phyloP scores from a whole-genome alignment of 148 eudicot genomes.

The Fagopyrum tataricum region DNA sequence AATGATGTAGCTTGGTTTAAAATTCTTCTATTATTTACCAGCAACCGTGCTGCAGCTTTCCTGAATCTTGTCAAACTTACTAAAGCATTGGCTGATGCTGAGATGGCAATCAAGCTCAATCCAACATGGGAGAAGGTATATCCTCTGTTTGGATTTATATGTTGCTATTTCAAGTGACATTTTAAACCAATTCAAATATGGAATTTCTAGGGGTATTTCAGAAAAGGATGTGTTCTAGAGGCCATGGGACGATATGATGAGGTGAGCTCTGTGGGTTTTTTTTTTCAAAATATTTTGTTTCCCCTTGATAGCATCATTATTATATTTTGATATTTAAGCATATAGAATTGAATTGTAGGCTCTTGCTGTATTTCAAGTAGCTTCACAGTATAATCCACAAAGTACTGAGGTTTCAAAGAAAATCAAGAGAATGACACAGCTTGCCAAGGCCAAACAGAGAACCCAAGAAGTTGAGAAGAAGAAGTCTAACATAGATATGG shows the following conservation, averaged over 20 bases:
- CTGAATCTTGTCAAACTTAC: conserved; percentile 78
- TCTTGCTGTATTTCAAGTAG: conserved; percentile 64
- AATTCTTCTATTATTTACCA: conserved; percentile 23
- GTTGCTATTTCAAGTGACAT: not conserved
- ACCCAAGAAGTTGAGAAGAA: conserved; percentile 65
- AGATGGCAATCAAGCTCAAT: conserved; percentile 66
- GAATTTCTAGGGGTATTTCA: conserved; percentile 75
- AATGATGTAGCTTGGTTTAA: conserved; percentile 12
- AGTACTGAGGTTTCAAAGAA: conserved; percentile 86
- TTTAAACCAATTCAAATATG: not conserved
- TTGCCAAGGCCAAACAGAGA: conserved; percentile 69
- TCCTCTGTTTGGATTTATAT: not conserved
- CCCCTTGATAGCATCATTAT: not conserved
- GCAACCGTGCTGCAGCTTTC: conserved; percentile 99
- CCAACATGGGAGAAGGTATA: conserved; percentile 95
- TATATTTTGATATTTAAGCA: not conserved
- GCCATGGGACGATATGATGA: conserved; percentile 90
- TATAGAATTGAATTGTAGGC: conserved; percentile 45
- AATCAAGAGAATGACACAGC: conserved; percentile 72
- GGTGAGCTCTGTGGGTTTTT: conserved; percentile 26
- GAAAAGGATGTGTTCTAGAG: conserved; percentile 94
- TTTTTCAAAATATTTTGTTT: not conserved
- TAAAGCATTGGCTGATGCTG: conserved; percentile 96
- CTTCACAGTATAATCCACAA: conserved; percentile 70
- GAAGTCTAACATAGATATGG: conserved; percentile 77